Evolutionary conservation across 441 rosid species (phyloP).

Genomic region (Populus tomentosa): DNA sequence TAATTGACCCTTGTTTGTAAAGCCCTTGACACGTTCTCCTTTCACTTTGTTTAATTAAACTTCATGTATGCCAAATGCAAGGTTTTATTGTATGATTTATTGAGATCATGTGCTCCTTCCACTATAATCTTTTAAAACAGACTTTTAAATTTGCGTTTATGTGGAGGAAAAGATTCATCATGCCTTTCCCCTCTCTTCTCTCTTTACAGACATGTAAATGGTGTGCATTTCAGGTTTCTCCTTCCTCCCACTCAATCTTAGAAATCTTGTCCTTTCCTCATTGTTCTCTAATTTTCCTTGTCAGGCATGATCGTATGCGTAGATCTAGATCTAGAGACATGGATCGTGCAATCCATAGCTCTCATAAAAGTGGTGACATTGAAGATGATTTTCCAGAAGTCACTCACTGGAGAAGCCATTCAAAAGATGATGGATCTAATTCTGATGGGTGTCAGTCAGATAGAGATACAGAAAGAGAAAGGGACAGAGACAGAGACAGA

Average conservation of each 20-base stretch:
- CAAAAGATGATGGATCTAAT: constrained; percentile 24
- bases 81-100: not conserved
- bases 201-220: not conserved
- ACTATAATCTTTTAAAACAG: not conserved
- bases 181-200: not conserved
- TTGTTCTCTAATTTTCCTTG: constrained; percentile 18
- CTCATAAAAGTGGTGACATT: constrained; percentile 28
- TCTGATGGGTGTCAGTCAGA: constrained; percentile 39
- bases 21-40: not conserved
- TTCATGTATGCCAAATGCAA: not conserved
- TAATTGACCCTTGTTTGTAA: not conserved
- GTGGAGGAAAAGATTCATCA: not conserved
- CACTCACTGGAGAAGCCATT: constrained; percentile 19
- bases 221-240: not conserved
- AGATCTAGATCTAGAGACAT: constrained; percentile 53
- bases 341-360: constrained; percentile 20
- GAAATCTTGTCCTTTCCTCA: not conserved
- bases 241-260: not conserved
- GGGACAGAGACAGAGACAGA: not conserved
- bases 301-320: constrained; percentile 40
- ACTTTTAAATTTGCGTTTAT: not conserved
- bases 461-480: constrained; percentile 20
- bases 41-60: not conserved
- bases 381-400: constrained; percentile 24
- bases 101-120: not conserved